Conservation (phyloP, 371 early-diverging fungal genomes). For the Zychaea mexicana region DNA sequence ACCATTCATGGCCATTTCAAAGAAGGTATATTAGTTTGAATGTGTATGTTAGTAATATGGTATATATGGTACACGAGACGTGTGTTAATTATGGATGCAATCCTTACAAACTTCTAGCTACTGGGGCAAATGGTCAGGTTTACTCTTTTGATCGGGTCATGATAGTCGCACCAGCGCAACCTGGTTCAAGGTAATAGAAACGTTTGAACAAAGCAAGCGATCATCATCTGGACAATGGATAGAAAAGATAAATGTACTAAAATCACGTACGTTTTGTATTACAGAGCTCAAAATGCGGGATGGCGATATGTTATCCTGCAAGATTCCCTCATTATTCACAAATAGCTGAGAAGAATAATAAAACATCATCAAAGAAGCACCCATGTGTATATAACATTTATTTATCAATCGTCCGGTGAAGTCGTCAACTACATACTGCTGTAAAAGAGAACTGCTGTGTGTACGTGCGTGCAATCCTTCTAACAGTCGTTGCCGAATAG, state of each 20-base stretch:
- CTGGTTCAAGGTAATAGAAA: conserved; percentile 57
- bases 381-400: too few relatives aligned
- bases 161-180: conserved; percentile 53
- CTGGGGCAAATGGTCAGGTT: conserved; percentile 21
- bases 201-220: too few relatives aligned
- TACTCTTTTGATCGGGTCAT: conserved; percentile 60
- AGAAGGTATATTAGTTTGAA: conserved; percentile 46
- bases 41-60: too few relatives aligned
- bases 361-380: too few relatives aligned
- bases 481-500: too few relatives aligned
- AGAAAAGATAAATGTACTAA: background rate
- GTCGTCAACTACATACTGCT: too few relatives aligned
- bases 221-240: background rate
- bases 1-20: conserved; percentile 57
- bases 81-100: too few relatives aligned
- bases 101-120: conserved; percentile 11
- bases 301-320: conserved; percentile 56
- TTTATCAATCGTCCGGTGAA: too few relatives aligned
- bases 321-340: conserved; percentile 46
- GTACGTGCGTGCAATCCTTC: too few relatives aligned
- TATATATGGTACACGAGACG: too few relatives aligned
- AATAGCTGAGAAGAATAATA: too few relatives aligned
- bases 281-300: conserved; percentile 51
- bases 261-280: background rate
- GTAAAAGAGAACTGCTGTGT: too few relatives aligned